phyloP scores from a whole-genome alignment of 2,329 filamentous ascomycete species.

The Alternaria tenuissima region DNA sequence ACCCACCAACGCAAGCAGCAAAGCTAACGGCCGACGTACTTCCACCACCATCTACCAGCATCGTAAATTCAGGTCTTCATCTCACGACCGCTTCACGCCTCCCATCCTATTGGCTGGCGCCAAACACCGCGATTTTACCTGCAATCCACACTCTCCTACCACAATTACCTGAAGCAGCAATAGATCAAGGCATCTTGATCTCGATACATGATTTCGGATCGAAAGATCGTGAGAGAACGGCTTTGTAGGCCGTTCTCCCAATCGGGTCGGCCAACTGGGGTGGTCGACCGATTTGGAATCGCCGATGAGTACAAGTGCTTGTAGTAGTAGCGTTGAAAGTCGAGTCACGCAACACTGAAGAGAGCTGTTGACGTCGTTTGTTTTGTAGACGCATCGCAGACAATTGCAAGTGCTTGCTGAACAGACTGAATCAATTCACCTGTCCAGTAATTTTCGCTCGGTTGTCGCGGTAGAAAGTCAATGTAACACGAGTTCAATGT shows the following conservation, averaged over 20 bases:
- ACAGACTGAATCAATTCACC: not conserved
- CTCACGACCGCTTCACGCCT: not conserved
- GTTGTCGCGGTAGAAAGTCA: not conserved
- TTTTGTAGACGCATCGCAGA: not conserved
- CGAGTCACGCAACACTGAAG: not conserved
- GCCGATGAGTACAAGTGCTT: slow-evolving; percentile 1
- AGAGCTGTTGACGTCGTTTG: not conserved
- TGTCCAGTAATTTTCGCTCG: not conserved
- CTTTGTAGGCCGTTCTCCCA: not conserved
- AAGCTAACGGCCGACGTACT: not conserved
- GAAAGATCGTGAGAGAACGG: not conserved
- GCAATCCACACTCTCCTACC: not conserved
- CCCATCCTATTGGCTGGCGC: not conserved
- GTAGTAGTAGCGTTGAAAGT: not conserved
- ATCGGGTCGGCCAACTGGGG: not conserved
- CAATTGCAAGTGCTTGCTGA: not conserved
- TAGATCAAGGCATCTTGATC: not conserved
- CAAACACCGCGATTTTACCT: not conserved
- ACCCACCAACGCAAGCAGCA: not conserved
- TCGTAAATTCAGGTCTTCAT: not conserved
- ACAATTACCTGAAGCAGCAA: not conserved
- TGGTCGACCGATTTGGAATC: not conserved
- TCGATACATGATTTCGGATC: not conserved
- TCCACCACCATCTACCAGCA: not conserved
- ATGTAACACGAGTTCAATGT: not conserved